A percentile compares a stretch with the other conserved stretches of the same genome.
These are phyloP conservation scores for Boletus hoseneyae DNA, from an alignment of 1,284 basidiomycete species.

Conservation along the genomic window DNA sequence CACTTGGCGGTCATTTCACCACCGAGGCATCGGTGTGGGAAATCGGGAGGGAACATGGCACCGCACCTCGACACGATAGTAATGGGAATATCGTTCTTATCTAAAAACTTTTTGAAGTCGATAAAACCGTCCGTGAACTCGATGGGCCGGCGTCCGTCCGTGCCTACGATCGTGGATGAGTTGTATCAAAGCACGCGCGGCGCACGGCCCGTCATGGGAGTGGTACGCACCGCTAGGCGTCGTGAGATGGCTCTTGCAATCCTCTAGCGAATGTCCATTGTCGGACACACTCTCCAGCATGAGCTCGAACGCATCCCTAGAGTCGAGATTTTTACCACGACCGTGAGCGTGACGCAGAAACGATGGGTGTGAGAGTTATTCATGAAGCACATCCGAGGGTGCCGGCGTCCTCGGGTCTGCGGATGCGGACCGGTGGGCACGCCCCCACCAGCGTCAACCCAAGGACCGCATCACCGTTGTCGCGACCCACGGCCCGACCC, in stretches of 20 bases:
- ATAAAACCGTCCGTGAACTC: constrained; percentile 85
- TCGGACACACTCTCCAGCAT: constrained; percentile 23
- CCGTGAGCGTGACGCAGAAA: constrained; percentile 12
- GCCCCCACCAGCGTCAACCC: background rate
- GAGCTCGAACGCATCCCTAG: constrained; percentile 25
- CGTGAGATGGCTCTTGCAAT: constrained; percentile 29
- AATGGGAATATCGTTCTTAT: constrained; percentile 73
- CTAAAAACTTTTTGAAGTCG: constrained; percentile 81
- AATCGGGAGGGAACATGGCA: background rate
- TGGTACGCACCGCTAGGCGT: constrained; percentile 18
- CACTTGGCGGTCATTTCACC: background rate
- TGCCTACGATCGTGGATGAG: constrained; percentile 4
- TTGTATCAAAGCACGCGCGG: too few species aligned
- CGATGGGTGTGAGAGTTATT: constrained; percentile 10
- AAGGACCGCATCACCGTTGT: too few species aligned
- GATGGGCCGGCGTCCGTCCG: constrained; percentile 45
- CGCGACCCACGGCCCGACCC: too few species aligned
- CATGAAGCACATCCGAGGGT: too few species aligned
- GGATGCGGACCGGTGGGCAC: too few species aligned
- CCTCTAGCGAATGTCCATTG: constrained; percentile 22
- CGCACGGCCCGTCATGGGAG: background rate
- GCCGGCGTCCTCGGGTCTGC: too few species aligned
- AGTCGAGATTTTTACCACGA: constrained; percentile 7
- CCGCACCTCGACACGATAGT: constrained; percentile 87
- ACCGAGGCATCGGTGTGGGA: constrained; percentile 12